These are phyloP conservation scores for Saccharomyces hybrid DNA, from an alignment of 1,139 yeast genomes.

Conservation along the genomic window DNA sequence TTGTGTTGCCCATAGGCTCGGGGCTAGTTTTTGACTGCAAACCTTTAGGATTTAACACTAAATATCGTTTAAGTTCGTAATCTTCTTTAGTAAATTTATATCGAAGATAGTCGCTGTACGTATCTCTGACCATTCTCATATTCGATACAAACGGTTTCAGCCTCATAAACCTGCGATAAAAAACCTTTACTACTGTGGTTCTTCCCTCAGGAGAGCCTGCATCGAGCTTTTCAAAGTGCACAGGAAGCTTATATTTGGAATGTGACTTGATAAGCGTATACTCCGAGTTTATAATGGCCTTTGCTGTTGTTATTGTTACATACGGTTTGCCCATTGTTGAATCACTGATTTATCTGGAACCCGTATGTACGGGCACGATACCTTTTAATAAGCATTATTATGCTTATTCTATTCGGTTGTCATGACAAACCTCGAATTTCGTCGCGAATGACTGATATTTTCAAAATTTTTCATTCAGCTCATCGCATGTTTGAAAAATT, in stretches of 20 bases:
- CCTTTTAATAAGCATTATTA: not conserved
- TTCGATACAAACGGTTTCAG: constrained; percentile 24
- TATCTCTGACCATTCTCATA: constrained; percentile 19
- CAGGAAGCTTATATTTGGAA: constrained; percentile 11
- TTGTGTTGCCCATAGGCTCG: constrained; percentile 1
- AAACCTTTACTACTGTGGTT: constrained; percentile 5
- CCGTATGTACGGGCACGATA: not conserved
- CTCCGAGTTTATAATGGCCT: constrained; percentile 17
- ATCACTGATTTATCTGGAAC: not conserved
- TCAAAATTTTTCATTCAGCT: not conserved
- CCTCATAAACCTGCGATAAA: constrained; percentile 24
- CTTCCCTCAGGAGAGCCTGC: constrained; percentile 4
- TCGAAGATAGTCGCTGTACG: constrained; percentile 23
- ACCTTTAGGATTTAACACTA: constrained; percentile 2
- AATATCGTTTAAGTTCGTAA: constrained; percentile 17
- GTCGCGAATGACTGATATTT: not conserved
- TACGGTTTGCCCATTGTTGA: not conserved
- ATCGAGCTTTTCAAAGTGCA: not conserved
- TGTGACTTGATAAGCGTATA: constrained; percentile 13
- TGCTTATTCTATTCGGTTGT: not conserved
- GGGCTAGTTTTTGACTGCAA: not conserved
- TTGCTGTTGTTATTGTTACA: constrained; percentile 13
- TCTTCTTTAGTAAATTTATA: constrained; percentile 26
- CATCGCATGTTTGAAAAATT: constrained; percentile 1
- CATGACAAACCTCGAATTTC: not conserved